Evolutionary conservation across 2,329 filamentous ascomycete genomes (phyloP), one percentile per base, ranked within the genome.

Genomic region (Daldinia eschscholtzii): DNA sequence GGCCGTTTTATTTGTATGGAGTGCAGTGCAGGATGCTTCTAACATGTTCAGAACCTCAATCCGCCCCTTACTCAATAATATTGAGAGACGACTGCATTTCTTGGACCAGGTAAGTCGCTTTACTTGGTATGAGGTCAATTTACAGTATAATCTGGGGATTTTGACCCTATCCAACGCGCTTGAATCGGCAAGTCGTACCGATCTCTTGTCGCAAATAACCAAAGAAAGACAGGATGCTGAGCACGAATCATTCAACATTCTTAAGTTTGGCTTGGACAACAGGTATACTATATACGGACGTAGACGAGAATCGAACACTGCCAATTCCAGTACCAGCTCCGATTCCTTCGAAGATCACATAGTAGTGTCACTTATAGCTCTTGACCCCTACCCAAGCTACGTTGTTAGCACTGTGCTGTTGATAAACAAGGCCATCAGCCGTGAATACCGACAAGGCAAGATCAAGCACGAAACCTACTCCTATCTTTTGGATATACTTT

Each of bases 241-340:
- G 41, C 28, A 39, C 23, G 61, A 71, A 28, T 48, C 60, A 6
- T 57, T 71, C 35, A 69, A 71, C 28, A 39, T 64, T 4, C 33
- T 72, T 18, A 62, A 61, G 26, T 67, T 70, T 53, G 68, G 70
- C 9, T 30, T 68, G 7, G 57, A 72, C 6, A 68, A 56, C 60
- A 61, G 42, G 15, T 71, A 60, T 39, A 66, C 57, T 23, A 65
- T 67, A 23, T 30, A 23, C 23, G 4, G 23, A 48, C 13, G 13
- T 13, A 28, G 44, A 7, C 10, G 20, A n/a, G 44, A 48, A 48
- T 28, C 23, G 13, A 10, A n/a, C 20, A 28, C 3, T 23, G 7
- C 23, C 4, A 26, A 23, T 23, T 6, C 23, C 12, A 7, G 23
- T 28, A n/a, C 15, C 13, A 48, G 20, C 10, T 12, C 1, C 7